Evolutionary conservation across 2,329 filamentous ascomycete genomes (phyloP), one percentile per base, ranked within the genome.

Genomic region (Colletotrichum spaethianum): DNA sequence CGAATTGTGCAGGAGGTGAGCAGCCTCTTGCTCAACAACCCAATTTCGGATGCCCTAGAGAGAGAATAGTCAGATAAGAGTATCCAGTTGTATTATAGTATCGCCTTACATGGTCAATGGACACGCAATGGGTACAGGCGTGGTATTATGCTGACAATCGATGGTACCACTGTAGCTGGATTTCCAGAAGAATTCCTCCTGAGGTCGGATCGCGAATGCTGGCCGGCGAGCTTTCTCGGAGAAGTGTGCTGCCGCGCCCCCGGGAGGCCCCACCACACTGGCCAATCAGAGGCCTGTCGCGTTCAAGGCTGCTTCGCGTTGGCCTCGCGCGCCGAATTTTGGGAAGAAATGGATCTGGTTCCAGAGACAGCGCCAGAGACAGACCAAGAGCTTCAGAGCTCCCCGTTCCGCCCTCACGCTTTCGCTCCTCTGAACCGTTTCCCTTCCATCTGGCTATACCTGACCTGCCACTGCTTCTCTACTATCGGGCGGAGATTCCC

Each of bases 201-300:
- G 38, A 36, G 40, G 38, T 26, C 52, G 33, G 20, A 48, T 60
- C 42, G n/a, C 65, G 18, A 62, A 20, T 40, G 36, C 50, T 28
- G 61, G 20, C 48, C 12, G 38, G 55, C 20, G 44, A 66, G 52
- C 62, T 63, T 50, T 8, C 14, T 36, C 73, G 73, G 73, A 68
- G 55, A 71, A 73, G 60, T 9, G 63, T 64, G 40, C 26, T 23
- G 42, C 71, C 73, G 72, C 42, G 3, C 3, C n/a, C n/a, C 67
- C 63, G 63, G 33, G 0, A 0, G 20, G 11, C 31, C 8, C 73
- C 71, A 63, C 52, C 3, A 11, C 1, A 3, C 0, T 2, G 28
- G 1, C 73, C 73, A 74, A 74, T 74, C 57, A 74, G 33, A 38
- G n/a, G 16, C 14, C 71, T 20, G 71, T 74, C 73, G 73, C 73